Evolutionary conservation across 805 yeast species (phyloP), one percentile per base, ranked within the genome.

Genomic region (Hanseniaspora jakobsenii): DNA sequence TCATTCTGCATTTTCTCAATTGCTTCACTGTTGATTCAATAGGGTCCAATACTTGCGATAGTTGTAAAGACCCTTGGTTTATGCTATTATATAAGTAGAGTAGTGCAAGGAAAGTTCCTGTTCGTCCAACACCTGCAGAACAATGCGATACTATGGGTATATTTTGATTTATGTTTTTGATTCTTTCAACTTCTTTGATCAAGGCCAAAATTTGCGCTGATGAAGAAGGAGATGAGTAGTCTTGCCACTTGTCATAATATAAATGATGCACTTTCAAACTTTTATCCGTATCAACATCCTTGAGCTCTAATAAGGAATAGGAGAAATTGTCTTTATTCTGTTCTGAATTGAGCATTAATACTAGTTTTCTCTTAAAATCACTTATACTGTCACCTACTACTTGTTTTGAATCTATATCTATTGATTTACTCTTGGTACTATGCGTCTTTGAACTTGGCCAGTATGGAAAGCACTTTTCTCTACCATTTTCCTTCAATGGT

Each of bases 91-190:
- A 45, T 22, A 61, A 22, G 40, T 61, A 63, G 32, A 60, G 64
- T 21, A 61, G 36, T 9, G 87, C 75, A 48, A 84, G 74, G 55
- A 78, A 82, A 1, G 95, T 85, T 2, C 98, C 98, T 0, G 97
- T 84, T 50, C 98, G 66, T 2, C 98, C 98, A 49, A 94, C 89
- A 1, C 98, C 98, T 0, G 98, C 98, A 4, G 95, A 85, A 55
- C 98, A 91, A 58, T 91, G 98, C 17, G 81, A 82, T 35, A 86
- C 64, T 2, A 78, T 67, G 17, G 91, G 89, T 36, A 56, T 60
- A 1, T 34, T 27, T n/a, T 32, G 14, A 2, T 51, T 55, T 1
- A 44, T 32, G 6, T 53, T 49, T 36, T 60, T 60, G 21, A 64
- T 47, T 1, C 50, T 48, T 31, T 60, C 59, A 0, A 60, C 57